phyloP scores from a whole-genome alignment of 129 eudicot genomes.

The Solidago caesia region DNA sequence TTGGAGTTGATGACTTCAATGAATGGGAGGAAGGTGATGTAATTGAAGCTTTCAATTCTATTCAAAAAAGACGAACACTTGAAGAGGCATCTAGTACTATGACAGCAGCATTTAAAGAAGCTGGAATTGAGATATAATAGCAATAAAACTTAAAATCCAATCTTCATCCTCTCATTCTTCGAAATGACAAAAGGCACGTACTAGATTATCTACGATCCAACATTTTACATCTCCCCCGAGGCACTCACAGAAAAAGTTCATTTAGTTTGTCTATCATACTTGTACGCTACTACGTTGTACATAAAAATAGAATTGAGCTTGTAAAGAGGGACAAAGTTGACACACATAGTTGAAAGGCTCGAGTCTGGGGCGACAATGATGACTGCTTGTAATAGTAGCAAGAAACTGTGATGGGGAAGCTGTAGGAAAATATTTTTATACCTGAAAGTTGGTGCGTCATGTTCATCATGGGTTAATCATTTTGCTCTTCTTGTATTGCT shows the following conservation, averaged over 20 bases:
- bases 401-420: constrained; percentile 13
- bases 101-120: constrained; percentile 69
- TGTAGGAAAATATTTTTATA: constrained; percentile 17
- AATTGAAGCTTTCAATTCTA: constrained; percentile 63
- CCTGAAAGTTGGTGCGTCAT: constrained; percentile 29
- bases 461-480: constrained; percentile 25
- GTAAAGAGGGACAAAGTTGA: constrained; percentile 39
- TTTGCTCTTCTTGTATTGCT: constrained; percentile 32
- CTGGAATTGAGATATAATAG: constrained; percentile 43
- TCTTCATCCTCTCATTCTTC: constrained; percentile 20
- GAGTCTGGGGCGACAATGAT: constrained; percentile 8
- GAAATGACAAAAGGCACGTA: constrained; percentile 14
- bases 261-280: constrained; percentile 26
- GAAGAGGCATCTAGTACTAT: constrained; percentile 94
- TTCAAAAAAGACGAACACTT: constrained; percentile 73
- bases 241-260: constrained; percentile 24
- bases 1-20: constrained; percentile 63
- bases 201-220: constrained; percentile 21
- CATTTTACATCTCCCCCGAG: constrained; percentile 19
- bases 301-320: constrained; percentile 46
- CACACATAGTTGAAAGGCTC: constrained; percentile 29
- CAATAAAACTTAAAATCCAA: constrained; percentile 6
- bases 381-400: constrained; percentile 22
- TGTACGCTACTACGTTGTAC: constrained; percentile 48
- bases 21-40: constrained; percentile 81